These are phyloP conservation scores for Hemisphaericaspora xylanilytica DNA, from an alignment of 1,139 yeast genomes.

Conservation along the genomic window DNA sequence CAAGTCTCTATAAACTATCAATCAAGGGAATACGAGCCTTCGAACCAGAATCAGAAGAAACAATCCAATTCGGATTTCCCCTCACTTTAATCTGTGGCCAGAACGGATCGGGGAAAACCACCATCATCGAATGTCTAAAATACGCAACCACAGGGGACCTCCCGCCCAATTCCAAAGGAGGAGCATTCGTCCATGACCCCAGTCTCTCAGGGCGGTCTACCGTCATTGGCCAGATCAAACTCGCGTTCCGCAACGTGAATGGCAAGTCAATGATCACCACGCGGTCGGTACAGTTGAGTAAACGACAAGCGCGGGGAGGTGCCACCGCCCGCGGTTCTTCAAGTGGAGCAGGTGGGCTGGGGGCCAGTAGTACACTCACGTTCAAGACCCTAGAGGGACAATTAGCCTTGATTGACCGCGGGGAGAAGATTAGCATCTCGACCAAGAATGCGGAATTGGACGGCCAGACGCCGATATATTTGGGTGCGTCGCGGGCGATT, in stretches of 20 bases:
- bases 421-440: constrained; percentile 71
- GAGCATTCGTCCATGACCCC: constrained; percentile 96
- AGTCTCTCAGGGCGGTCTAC: constrained; percentile 71
- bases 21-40: constrained; percentile 91
- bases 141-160: constrained; percentile 94
- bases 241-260: constrained; percentile 75
- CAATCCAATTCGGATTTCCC: constrained; percentile 88
- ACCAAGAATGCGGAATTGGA: constrained; percentile 87
- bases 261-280: constrained; percentile 83
- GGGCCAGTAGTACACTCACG: too few species aligned
- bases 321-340: constrained; percentile 18
- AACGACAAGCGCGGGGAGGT: constrained; percentile 42
- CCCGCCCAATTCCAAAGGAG: constrained; percentile 95
- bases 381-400: constrained; percentile 94
- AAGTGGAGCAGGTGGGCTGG: too few species aligned
- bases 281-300: constrained; percentile 74
- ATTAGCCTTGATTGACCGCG: constrained; percentile 61
- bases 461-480: constrained; percentile 69
- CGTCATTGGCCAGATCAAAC: constrained; percentile 85
- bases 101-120: constrained; percentile 98
- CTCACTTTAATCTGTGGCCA: constrained; percentile 92
- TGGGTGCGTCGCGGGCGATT: constrained; percentile 88
- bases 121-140: constrained; percentile 89
- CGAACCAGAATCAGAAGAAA: constrained; percentile 76
- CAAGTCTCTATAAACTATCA: constrained; percentile 72